Base-by-base conservation (phyloP, 805 yeast species). In the Candida incommunis region DNA sequence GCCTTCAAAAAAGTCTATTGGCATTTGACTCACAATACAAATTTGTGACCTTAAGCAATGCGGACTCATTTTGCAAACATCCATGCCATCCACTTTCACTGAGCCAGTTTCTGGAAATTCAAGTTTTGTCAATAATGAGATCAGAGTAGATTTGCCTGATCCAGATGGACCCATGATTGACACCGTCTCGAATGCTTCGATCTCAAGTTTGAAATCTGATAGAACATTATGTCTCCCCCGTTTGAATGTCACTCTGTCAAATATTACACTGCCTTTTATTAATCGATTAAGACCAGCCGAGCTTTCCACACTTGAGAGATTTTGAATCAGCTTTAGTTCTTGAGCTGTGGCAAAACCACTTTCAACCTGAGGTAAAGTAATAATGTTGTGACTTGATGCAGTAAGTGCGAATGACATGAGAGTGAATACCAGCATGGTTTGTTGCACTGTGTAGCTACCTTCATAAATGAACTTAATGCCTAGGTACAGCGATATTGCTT, bases 101-200 rank as follows among this genome's bases (percentile, higher is more conserved):
- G 62, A 44, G 0, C 75, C 71, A 0, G 61, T 50, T 2, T 61
- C 51, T 2, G 69, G 63, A 1, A 58, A 58, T 48, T 76, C 76
- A 1, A 88, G 60, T 43, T 80, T 65, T 1, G 78, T 60, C 0
- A 88, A 50, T 11, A 88, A 52, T 1, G 70, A 65, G 0, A 76
- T 62, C 1, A 90, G 49, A 0, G 97, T 86, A 0, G 96, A 82
- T 60, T 92, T 92, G 0, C 99, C 99, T 13, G 81, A 72, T 0
- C 99, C 99, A 1, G 96, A 84, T 27, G 74, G 76, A 0, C 98
- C 99, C 2, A 80, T 75, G 1, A 92, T 60, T 0, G 84, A 92
- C 20, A 82, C 66, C 0, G 74, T 65, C 46, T 76, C 74, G 18
- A 75, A 73, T 9, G 63, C 53, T 0, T 54, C 23, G 1, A 88